Percentiles rank a stretch among this genome's conserved stretches.
Evolutionary conservation across 2,329 filamentous ascomycete genomes (phyloP).

Genomic region (Grosmannia penicillata): DNA sequence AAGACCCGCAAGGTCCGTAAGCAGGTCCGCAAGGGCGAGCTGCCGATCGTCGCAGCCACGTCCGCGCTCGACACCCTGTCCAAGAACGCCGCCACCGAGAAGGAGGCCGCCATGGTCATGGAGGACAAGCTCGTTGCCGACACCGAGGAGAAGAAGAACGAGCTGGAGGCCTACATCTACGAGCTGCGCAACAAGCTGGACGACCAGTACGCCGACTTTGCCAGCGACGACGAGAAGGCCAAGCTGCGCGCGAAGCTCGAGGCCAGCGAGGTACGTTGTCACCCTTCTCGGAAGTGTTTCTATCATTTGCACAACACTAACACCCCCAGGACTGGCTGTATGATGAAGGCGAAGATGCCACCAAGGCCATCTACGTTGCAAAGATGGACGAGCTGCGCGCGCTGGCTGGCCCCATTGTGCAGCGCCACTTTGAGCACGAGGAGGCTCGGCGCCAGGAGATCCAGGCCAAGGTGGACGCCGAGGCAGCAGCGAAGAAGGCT

Average conservation of each 20-base stretch:
- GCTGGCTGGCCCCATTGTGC: constrained; percentile 78
- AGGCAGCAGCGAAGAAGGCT: constrained; percentile 60
- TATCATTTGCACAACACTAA: too few species aligned
- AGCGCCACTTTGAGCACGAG: constrained; percentile 90
- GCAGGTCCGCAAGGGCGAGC: constrained; percentile 92
- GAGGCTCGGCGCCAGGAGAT: constrained; percentile 71
- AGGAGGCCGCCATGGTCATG: constrained; percentile 83
- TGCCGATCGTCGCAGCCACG: constrained; percentile 74
- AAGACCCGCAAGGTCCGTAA: constrained; percentile 98
- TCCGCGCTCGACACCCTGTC: constrained; percentile 56
- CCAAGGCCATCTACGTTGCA: constrained; percentile 82
- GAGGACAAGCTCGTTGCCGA: constrained; percentile 97
- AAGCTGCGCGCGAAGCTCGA: constrained; percentile 75
- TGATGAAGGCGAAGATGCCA: constrained; percentile 87
- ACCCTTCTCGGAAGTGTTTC: constrained; percentile 7
- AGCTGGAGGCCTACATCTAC: constrained; percentile 95
- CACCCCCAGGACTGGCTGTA: constrained; percentile 84
- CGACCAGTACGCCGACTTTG: constrained; percentile 57
- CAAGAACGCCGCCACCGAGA: constrained; percentile 60
- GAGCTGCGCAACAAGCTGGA: constrained; percentile 92
- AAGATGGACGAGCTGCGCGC: constrained; percentile 94
- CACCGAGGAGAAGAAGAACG: constrained; percentile 99
- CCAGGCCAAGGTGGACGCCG: constrained; percentile 63
- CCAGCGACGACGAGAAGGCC: constrained; percentile 18
- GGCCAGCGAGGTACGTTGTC: constrained; percentile 59